Percentiles rank a stretch among this genome's conserved stretches.
Conservation (phyloP, 2,329 filamentous ascomycete species). For the Calonectria naviculata region DNA sequence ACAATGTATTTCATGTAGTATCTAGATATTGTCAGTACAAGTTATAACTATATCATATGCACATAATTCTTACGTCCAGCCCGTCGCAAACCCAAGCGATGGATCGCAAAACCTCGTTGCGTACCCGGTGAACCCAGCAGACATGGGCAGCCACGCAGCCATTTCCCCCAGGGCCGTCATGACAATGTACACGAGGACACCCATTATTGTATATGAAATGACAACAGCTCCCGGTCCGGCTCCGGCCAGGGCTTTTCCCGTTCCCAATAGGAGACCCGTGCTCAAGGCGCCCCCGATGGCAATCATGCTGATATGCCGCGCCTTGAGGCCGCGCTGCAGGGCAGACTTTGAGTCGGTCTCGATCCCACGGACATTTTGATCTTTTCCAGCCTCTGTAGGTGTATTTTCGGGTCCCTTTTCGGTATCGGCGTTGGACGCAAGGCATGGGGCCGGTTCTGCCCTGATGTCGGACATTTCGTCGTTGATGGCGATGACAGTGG, state of each 20-base stretch:
- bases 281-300: conserved; percentile 81
- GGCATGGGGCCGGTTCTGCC: not conserved
- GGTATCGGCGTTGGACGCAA: not conserved
- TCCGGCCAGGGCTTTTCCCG: conserved; percentile 63
- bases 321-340: conserved; percentile 64
- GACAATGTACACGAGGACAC: conserved; percentile 80
- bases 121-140: conserved; percentile 84
- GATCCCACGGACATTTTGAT: conserved; percentile 45
- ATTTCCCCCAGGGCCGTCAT: conserved; percentile 87
- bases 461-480: not conserved
- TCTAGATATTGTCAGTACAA: conserved; percentile 38
- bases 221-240: conserved; percentile 73
- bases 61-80: conserved; percentile 65
- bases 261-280: conserved; percentile 79
- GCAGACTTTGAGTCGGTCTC: conserved; percentile 60
- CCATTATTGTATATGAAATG: conserved; percentile 76
- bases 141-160: conserved; percentile 83
- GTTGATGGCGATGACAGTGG: not conserved
- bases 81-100: conserved; percentile 82
- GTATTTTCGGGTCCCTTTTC: not conserved
- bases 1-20: conserved; percentile 86
- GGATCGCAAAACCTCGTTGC: conserved; percentile 83
- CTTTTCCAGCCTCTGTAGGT: not conserved
- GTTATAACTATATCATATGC: conserved; percentile 37
- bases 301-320: conserved; percentile 67